Conservation (phyloP, 441 rosid species). For the Populus hybrid region DNA sequence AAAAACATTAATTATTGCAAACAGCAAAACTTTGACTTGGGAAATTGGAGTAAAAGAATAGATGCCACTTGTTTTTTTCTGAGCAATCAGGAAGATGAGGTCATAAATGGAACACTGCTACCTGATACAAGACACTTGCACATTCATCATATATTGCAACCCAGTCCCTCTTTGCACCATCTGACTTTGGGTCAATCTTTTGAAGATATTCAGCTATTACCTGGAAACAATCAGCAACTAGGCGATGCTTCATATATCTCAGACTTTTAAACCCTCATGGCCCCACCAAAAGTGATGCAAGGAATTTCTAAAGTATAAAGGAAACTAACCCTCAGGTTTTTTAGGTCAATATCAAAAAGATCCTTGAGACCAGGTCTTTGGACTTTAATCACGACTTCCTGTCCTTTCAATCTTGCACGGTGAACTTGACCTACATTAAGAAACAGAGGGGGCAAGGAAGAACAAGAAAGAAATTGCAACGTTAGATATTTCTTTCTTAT, state of each 20-base stretch:
- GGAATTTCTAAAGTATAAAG: not conserved
- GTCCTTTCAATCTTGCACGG: conserved; percentile 87
- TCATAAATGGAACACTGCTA: conserved; percentile 16
- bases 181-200: conserved; percentile 95
- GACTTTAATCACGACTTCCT: conserved; percentile 88
- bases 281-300: not conserved
- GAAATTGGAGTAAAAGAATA: not conserved
- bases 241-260: not conserved
- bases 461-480: not conserved
- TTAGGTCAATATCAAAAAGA: conserved; percentile 95
- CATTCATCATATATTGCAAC: conserved; percentile 99
- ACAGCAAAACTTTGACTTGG: not conserved
- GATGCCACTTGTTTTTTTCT: not conserved
- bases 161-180: conserved; percentile 99
- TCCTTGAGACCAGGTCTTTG: conserved; percentile 96
- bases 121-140: conserved; percentile 90
- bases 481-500: not conserved
- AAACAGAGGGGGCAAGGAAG: not conserved
- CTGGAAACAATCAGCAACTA: conserved; percentile 30
- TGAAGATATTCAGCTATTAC: conserved; percentile 97
- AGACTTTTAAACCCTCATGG: conserved; percentile 6
- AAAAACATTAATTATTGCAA: not conserved
- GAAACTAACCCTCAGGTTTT: conserved; percentile 81
- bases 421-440: conserved; percentile 81
- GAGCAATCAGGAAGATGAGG: not conserved